Evolutionary conservation across 1,284 basidiomycete genomes (phyloP), one percentile per base, ranked within the genome.

Genomic region (Cystobasidium sp.): DNA sequence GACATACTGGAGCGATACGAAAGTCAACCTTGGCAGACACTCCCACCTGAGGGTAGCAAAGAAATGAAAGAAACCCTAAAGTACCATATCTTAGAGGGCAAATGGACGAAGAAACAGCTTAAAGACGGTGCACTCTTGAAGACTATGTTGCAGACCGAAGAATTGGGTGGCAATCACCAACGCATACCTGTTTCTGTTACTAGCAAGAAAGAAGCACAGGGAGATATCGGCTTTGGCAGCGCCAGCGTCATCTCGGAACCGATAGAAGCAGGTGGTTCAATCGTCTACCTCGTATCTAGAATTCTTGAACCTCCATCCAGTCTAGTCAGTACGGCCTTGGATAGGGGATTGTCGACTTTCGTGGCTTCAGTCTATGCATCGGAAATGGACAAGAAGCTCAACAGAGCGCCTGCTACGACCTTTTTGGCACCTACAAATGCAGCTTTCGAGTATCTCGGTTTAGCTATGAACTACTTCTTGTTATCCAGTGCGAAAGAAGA

Each of bases 251-350:
- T 96, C 73, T 90, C 89, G 10, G 88, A 91, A 47, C 89, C 80
- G 90, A 91, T 93, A 76, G 85, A 88, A 76, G 85, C 90, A 71
- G 88, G 91, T 75, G 90, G 91, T 71, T 89, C 90, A 7, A 81
- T 95, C 76, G 90, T 99, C 76, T 99, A 99, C 83, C 90, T 98
- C 78, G 84, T 98, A 56, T 91, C 93, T 0, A 87, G 89, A 44
- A 88, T 94, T 0, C 85, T 98, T 24, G 85, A 88, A 7, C 92
- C 93, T 16, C 97, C 97, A 0, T 84, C 86, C 0, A 91, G 95
- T 81, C 87, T 90, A 16, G 84, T 98, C 47, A 88, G 91, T 80
- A 91, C 92, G 1, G 90, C 93, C 4, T 85, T 97, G 10, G 87
- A 87, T 66, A 86, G 97, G 4, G 89, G 93, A 49, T 86, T 94